Evolutionary conservation across 2,329 filamentous ascomycete species (phyloP).

Genomic region (Arachnopeziza araneosa): DNA sequence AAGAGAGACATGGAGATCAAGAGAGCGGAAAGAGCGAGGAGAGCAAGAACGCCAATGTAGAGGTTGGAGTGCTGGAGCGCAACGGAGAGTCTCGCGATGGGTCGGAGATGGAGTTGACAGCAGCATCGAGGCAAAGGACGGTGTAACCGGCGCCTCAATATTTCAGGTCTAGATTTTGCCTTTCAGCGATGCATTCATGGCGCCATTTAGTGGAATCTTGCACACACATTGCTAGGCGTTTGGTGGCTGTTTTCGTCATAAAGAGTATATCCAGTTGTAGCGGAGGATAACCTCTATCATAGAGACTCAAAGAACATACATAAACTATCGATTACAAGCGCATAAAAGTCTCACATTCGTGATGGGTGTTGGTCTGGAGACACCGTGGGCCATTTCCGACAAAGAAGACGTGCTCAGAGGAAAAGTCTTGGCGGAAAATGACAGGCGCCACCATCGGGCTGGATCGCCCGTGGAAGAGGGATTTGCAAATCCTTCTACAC

Average conservation of each 20-base stretch:
- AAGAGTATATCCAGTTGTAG: not conserved
- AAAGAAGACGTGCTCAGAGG: not conserved
- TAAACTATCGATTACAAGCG: not conserved
- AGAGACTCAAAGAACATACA: not conserved
- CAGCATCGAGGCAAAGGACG: not conserved
- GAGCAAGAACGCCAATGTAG: not conserved
- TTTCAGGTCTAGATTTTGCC: not conserved
- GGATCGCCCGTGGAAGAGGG: not conserved
- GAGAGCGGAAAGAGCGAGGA: not conserved
- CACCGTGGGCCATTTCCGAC: not conserved
- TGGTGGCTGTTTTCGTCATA: not conserved
- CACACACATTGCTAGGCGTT: not conserved
- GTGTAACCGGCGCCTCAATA: not conserved
- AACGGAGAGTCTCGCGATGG: not conserved
- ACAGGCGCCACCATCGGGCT: not conserved
- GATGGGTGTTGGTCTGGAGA: not conserved
- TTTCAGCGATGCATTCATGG: not conserved
- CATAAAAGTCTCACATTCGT: not conserved
- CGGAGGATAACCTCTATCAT: too few relatives aligned
- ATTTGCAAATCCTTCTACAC: not conserved
- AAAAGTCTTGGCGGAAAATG: not conserved
- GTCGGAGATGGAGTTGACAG: conserved; percentile 1
- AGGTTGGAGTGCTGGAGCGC: not conserved
- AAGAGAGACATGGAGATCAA: conserved; percentile 4
- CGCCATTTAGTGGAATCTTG: not conserved